phyloP scores from a whole-genome alignment of 2,329 filamentous ascomycete species.

The Trichoderma sp. region DNA sequence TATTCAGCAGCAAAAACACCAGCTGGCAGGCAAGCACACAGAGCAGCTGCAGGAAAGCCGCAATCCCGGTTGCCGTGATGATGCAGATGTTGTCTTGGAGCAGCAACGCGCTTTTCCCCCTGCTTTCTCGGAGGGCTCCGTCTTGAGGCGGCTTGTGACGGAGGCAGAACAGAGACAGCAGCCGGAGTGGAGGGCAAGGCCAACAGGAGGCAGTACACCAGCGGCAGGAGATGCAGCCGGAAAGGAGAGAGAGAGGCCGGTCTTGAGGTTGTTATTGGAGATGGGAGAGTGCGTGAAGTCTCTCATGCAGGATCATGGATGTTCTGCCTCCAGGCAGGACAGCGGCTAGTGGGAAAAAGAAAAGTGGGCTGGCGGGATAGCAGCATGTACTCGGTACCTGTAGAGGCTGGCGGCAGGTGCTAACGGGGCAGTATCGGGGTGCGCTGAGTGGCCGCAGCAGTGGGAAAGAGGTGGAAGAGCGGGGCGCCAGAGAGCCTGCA shows the following conservation, averaged over 20 bases:
- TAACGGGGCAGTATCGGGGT: neutral
- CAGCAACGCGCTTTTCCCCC: conserved; percentile 10
- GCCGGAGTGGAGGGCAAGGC: neutral
- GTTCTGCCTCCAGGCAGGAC: conserved; percentile 18
- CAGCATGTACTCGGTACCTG: neutral
- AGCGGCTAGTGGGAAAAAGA: conserved; percentile 22
- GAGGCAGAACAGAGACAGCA: conserved; percentile 5
- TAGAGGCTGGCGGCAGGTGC: neutral
- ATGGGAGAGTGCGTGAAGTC: conserved; percentile 9
- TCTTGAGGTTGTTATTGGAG: conserved; percentile 17
- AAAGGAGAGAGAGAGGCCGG: neutral
- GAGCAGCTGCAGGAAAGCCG: conserved; percentile 4
- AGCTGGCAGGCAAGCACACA: conserved; percentile 4
- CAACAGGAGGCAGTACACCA: neutral
- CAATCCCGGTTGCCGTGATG: conserved; percentile 1
- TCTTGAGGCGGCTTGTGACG: conserved; percentile 6
- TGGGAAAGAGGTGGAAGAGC: neutral
- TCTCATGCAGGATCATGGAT: conserved; percentile 9
- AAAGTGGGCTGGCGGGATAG: conserved; percentile 13
- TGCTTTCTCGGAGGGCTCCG: neutral
- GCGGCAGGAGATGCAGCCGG: neutral
- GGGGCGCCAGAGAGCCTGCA: conserved; percentile 6
- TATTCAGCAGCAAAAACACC: neutral
- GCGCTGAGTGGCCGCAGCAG: conserved; percentile 13
- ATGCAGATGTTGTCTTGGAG: conserved; percentile 10